Evolutionary conservation across 352 stramenopile genomes (phyloP).

Genomic region (Pythium utonaiense): DNA sequence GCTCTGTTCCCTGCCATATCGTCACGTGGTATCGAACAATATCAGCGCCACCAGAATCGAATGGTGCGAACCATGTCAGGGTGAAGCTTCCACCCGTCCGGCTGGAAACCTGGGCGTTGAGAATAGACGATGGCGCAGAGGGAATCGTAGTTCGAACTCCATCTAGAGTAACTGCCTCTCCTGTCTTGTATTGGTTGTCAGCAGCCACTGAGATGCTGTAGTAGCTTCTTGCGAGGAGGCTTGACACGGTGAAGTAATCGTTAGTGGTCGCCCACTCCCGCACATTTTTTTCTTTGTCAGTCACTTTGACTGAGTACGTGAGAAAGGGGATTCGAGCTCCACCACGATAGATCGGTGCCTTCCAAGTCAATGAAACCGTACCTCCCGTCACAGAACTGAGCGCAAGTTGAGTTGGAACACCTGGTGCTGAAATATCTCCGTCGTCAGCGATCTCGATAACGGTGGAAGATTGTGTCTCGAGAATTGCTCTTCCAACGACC

Average conservation of each 20-base stretch:
- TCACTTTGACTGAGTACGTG: conserved; percentile 27
- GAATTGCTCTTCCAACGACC: conserved; percentile 19
- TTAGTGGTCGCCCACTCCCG: conserved; percentile 20
- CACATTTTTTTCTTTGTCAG: conserved; percentile 10
- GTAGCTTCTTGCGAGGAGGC: conserved; percentile 25
- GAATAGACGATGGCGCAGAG: conserved; percentile 28
- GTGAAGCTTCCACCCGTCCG: conserved; percentile 39
- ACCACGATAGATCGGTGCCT: conserved; percentile 28
- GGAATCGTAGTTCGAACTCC: conserved; percentile 24
- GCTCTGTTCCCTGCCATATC: background rate
- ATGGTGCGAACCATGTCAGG: conserved; percentile 39
- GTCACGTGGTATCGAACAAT: conserved; percentile 34
- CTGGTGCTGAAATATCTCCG: conserved; percentile 41
- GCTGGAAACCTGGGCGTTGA: conserved; percentile 22
- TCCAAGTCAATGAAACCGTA: conserved; percentile 30
- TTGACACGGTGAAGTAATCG: conserved; percentile 18
- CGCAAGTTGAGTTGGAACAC: conserved; percentile 19
- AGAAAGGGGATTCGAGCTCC: conserved; percentile 28
- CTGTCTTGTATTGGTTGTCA: conserved; percentile 21
- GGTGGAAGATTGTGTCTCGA: conserved; percentile 15
- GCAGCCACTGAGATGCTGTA: conserved; percentile 35
- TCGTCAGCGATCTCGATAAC: conserved; percentile 51
- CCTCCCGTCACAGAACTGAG: conserved; percentile 27
- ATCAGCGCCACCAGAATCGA: conserved; percentile 37
- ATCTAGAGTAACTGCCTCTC: conserved; percentile 16